Evolutionary conservation across 495 filamentous ascomycete genomes (phyloP), one percentile per base, ranked within the genome.

Genomic region (Xylaria sp.): DNA sequence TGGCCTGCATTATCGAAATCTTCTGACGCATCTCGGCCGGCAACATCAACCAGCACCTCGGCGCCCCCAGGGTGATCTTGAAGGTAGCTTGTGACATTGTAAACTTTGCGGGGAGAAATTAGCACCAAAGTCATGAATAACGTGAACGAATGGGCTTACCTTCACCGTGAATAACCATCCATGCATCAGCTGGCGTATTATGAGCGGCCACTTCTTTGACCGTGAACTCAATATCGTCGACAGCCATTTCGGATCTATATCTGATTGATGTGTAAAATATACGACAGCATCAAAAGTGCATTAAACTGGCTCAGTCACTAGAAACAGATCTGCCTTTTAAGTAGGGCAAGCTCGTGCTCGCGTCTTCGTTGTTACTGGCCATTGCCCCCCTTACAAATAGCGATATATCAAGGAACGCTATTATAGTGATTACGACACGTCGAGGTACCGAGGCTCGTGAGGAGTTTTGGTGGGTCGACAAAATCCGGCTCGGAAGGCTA

Each of bases 31-130:
- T 90, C 88, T 57, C 81, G 78, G 26, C 89, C 88, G 65, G 87
- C 89, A 5, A 86, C 81, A 68, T 90, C 86, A 8, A 77, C 41
- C 0, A 90, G 82, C 4, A 88, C 82, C 12, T 87, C 86, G 37
- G 77, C 79, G 24, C 88, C 89, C 44, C 89, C 89, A 2, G 89
- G 89, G 69, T 90, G 88, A 66, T 89, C 88, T 50, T 89, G 81
- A 24, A 86, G 69, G 72, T 89, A 90, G 41, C 83, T 82, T 7
- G 89, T 84, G n/a, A 89, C 80, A 71, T 90, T 81, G 77, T 89
- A 90, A 40, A 90, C 88, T 88, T 58, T 15, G 44, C 19, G n/a
- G 8, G 40, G 19, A n/a, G 14, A 52, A 26, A 24, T 37, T 61
- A 40, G 57, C 19, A 24, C 35, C 6, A 9, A 4, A 2, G 37